Base-by-base conservation (phyloP, 345 rosid genomes). In the Ricinus communis region DNA sequence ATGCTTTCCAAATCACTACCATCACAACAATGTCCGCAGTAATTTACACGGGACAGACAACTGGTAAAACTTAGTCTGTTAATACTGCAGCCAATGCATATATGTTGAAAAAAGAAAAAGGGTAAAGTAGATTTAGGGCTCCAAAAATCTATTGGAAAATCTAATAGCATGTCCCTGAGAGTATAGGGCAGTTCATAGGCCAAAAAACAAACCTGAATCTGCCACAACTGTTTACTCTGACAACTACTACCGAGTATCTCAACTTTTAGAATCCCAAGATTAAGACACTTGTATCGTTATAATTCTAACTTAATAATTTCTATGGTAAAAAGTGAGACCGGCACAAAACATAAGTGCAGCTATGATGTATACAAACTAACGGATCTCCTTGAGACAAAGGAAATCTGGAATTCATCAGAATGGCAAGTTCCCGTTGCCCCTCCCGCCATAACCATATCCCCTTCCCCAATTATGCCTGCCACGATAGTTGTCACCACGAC, bases 361-460 rank as follows among this genome's bases (percentile, higher is more conserved):
- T 51, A 12, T 51, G 46, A 40, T 12, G 51, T 25, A 40, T 63
- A 60, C 33, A 50, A 50, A 61, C 50, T 14, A 56, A 40, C 28
- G 62, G 65, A 51, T 36, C 41, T 45, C 52, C 38, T 13, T n/a
- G 41, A 25, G 33, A 55, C 49, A 28, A 57, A 51, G 53, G 65
- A 74, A 25, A 68, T 16, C 65, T 64, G 41, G 25, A 30, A 1
- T 21, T 52, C 73, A 57, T 78, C 52, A 82, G 51, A n/a, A 46
- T 62, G 51, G 50, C 68, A 59, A 61, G 60, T 76, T 31, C 28
- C 74, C 31, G 36, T 75, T 68, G 27, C 82, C 82, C 73, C 82
- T 74, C 31, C 76, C 78, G 75, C 76, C 74, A 43, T 74, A 72
- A 55, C 75, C 82, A 72, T 70, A 78, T 63, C 79, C 79, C 36